These are phyloP conservation scores for Tephrocybe rancida DNA, from an alignment of 768 basidiomycete species.

Conservation along the genomic window DNA sequence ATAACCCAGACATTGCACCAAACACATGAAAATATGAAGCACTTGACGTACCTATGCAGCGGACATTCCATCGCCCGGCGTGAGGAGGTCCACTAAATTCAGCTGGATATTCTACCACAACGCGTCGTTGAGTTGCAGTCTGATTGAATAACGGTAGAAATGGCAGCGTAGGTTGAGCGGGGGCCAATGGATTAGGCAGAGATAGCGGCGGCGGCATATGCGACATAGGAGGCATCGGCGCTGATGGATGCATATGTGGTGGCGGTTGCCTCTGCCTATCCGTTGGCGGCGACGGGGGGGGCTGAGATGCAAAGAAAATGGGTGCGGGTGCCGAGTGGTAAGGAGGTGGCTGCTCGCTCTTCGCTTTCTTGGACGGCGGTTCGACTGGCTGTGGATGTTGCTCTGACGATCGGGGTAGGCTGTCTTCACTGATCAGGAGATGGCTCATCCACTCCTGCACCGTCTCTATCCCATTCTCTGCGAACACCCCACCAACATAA, in stretches of 20 bases:
- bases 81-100: slow-evolving; percentile 67
- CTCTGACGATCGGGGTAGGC: slow-evolving; percentile 11
- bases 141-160: slow-evolving; percentile 79
- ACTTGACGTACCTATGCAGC: slow-evolving; percentile 62
- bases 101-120: slow-evolving; percentile 62
- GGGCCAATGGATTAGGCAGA: slow-evolving; percentile 58
- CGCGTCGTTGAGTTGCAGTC: slow-evolving; percentile 64
- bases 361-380: slow-evolving; percentile 44
- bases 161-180: slow-evolving; percentile 63
- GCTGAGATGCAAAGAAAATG: slow-evolving; percentile 37
- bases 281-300: slow-evolving; percentile 26
- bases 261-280: slow-evolving; percentile 16
- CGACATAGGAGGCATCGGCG: slow-evolving; percentile 3
- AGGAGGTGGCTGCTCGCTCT: slow-evolving; percentile 35
- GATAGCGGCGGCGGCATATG: slow-evolving; percentile 17
- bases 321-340: slow-evolving; percentile 19
- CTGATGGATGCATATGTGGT: slow-evolving; percentile 14
- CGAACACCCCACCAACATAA: slow-evolving; percentile 67
- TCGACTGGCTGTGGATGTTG: slow-evolving; percentile 16
- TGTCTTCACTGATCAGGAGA: slow-evolving; percentile 29
- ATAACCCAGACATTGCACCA: slow-evolving; percentile 1
- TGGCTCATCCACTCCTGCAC: slow-evolving; percentile 61
- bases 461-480: slow-evolving; percentile 50
- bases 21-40: slow-evolving; percentile 7
- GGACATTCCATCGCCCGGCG: slow-evolving; percentile 65